Base-by-base conservation (phyloP, 306 rosid species). In the Ammopiptanthus mongolicus region DNA sequence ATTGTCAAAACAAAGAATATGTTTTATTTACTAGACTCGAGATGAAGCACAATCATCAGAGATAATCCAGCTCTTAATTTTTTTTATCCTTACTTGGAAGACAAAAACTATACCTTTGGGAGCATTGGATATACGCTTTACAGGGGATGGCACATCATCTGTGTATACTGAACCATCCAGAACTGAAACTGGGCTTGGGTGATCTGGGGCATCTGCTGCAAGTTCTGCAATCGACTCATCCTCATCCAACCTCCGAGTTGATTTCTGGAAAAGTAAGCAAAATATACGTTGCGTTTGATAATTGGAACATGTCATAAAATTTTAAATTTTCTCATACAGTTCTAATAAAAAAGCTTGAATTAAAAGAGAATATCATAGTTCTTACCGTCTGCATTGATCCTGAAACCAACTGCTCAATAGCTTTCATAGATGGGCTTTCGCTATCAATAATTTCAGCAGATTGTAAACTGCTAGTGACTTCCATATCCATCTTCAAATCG, bases 161-260 rank as follows among this genome's bases (percentile, higher is more conserved):
- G 86, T 81, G 76, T 87, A 89, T 68, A 75, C 83, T 13, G 88
- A 81, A 78, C 37, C 68, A 77, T 91, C 92, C 19, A 89, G 87
- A 70, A 84, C 89, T n/a, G 94, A 91, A 33, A 87, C 86, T 4
- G 88, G 92, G 78, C 95, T 89, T 14, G 88, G 89, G 81, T 84
- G 92, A 61, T 87, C 91, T 1, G 82, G 87, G 33, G 71, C 82
- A 63, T 68, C 71, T 8, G 82, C 56, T 73, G 82, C 84, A 21
- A 87, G 88, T 70, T 87, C 93, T 23, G 84, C 58, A 36, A 75
- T 66, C 12, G 66, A 73, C 62, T 71, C 88, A 55, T 84, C 84
- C 79, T 84, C 88, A 59, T 82, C 81, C 58, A 78, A 77, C 42
- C 81, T 80, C 6, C 76, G 59, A 39, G 65, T 77, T 73, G 84